Conservation (phyloP, 805 yeast genomes). For the Teunomyces cretensis region DNA sequence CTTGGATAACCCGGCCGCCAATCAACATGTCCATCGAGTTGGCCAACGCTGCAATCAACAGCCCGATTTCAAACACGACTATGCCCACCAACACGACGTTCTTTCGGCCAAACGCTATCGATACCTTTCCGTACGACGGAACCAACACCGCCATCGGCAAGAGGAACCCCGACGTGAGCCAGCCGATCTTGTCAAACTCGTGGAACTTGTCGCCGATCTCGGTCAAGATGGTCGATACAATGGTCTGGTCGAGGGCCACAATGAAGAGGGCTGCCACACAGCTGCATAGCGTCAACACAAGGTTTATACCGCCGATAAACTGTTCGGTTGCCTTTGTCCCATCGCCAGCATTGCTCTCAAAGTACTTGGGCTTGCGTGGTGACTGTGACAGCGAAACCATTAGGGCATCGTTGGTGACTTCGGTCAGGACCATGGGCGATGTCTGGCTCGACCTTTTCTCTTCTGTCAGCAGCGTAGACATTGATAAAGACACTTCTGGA, state of each 20-base stretch:
- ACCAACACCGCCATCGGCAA: conserved; percentile 54
- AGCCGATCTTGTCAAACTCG: conserved; percentile 52
- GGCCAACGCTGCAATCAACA: conserved; percentile 57
- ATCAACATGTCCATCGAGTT: conserved; percentile 58
- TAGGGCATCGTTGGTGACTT: too few relatives aligned
- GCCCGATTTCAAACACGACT: conserved; percentile 59
- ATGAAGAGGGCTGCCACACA: conserved; percentile 33
- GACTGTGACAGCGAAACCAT: too few relatives aligned
- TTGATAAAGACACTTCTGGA: too few relatives aligned
- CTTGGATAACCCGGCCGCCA: conserved; percentile 70
- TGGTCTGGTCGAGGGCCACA: conserved; percentile 60
- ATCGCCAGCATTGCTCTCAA: conserved; percentile 43
- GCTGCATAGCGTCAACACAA: conserved; percentile 25
- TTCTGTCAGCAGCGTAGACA: neutral
- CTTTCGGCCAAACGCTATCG: conserved; percentile 60
- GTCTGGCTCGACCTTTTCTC: too few relatives aligned
- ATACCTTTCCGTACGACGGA: conserved; percentile 57
- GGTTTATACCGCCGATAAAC: conserved; percentile 26
- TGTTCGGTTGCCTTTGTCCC: conserved; percentile 40
- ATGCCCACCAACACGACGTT: conserved; percentile 48
- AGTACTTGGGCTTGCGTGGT: conserved; percentile 15
- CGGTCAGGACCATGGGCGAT: too few relatives aligned
- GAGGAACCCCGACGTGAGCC: conserved; percentile 58
- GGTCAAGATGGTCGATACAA: conserved; percentile 51
- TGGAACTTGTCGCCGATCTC: conserved; percentile 50